A percentile compares a stretch with the other conserved stretches of the same genome.
These are phyloP conservation scores for Aspergillus pseudoterreus DNA, from an alignment of 2,329 filamentous ascomycete genomes.

Conservation along the genomic window DNA sequence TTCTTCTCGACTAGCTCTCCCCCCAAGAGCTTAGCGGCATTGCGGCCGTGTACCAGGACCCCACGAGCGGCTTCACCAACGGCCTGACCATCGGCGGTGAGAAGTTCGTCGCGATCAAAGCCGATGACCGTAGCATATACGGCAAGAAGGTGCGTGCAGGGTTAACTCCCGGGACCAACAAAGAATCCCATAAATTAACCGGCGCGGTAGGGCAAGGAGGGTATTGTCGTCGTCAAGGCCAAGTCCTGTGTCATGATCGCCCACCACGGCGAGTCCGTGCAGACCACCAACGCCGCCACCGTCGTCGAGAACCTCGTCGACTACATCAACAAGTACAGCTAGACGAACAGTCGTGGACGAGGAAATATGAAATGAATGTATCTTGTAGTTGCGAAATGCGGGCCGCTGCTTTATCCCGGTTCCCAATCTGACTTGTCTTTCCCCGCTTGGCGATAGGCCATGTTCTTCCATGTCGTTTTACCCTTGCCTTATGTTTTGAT, in stretches of 20 bases:
- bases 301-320: slow-evolving; percentile 81
- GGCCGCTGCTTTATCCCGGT: slow-evolving; percentile 5
- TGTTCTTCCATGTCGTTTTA: slow-evolving; percentile 5
- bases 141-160: slow-evolving; percentile 67
- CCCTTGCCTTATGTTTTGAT: slow-evolving; percentile 4
- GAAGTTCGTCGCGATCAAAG: slow-evolving; percentile 73
- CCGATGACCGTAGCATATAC: slow-evolving; percentile 76
- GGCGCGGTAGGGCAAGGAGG: slow-evolving; percentile 65
- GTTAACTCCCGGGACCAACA: neutral
- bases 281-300: slow-evolving; percentile 71
- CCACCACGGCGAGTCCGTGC: slow-evolving; percentile 72
- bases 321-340: slow-evolving; percentile 69
- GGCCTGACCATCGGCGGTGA: slow-evolving; percentile 73
- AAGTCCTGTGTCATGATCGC: slow-evolving; percentile 82
- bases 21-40: slow-evolving; percentile 55
- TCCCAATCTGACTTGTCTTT: slow-evolving; percentile 12
- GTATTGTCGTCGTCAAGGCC: slow-evolving; percentile 80
- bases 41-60: slow-evolving; percentile 51
- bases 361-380: slow-evolving; percentile 13
- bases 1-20: slow-evolving; percentile 38
- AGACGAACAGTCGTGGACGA: slow-evolving; percentile 49
- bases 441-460: slow-evolving; percentile 1
- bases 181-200: neutral
- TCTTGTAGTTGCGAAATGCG: slow-evolving; percentile 8
- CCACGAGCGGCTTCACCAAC: slow-evolving; percentile 47